Conservation (phyloP, 768 basidiomycete genomes). For the Rhizopogon roseolus region DNA sequence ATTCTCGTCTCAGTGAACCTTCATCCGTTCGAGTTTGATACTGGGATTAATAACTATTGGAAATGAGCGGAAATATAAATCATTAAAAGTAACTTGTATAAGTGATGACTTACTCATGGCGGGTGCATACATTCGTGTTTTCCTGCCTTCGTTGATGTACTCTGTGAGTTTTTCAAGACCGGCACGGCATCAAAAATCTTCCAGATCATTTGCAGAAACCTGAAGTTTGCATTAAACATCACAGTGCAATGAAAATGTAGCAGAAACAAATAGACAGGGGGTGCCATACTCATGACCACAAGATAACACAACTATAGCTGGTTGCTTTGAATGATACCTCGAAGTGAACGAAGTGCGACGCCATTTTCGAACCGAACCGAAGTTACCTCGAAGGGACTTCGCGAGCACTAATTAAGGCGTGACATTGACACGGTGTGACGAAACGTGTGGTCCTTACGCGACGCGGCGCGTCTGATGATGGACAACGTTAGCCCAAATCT, state of each 20-base stretch:
- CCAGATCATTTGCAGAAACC: too few species aligned
- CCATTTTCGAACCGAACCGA: too few species aligned
- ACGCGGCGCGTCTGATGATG: constrained; percentile 6
- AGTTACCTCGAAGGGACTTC: too few species aligned
- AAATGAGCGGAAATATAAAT: neutral
- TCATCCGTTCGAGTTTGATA: constrained; percentile 11
- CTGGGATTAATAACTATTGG: constrained; percentile 11
- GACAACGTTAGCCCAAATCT: neutral
- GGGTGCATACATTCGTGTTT: constrained; percentile 9
- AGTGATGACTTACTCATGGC: constrained; percentile 4
- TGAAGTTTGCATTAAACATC: too few species aligned
- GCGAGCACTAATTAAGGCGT: too few species aligned
- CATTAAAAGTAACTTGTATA: neutral
- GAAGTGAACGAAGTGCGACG: too few species aligned
- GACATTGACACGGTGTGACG: neutral
- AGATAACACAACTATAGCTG: too few species aligned
- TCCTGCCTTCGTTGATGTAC: constrained; percentile 15
- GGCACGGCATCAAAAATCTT: too few species aligned
- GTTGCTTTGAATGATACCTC: too few species aligned
- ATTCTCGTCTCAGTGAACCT: neutral
- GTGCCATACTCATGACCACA: too few species aligned
- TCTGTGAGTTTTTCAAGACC: constrained; percentile 28
- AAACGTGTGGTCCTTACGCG: constrained; percentile 4
- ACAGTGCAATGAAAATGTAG: too few species aligned
- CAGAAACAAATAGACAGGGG: too few species aligned